These are phyloP conservation scores for Populus pruinosa DNA, from an alignment of 345 rosid species.

Conservation along the genomic window DNA sequence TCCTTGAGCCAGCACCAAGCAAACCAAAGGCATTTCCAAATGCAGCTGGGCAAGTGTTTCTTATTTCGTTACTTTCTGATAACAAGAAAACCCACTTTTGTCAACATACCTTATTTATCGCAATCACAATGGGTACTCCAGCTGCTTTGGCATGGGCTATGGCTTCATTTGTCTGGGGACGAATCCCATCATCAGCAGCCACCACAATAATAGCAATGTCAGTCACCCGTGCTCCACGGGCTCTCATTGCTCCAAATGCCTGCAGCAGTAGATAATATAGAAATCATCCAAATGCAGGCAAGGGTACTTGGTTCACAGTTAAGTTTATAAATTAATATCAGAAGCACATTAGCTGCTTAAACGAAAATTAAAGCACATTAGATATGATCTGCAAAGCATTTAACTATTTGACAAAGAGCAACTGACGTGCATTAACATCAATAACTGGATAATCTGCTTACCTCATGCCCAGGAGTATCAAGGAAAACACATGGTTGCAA, in stretches of 20 bases:
- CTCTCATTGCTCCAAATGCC: slow-evolving; percentile 99
- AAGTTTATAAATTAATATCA: neutral
- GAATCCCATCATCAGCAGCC: slow-evolving; percentile 98
- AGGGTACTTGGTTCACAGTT: slow-evolving; percentile 12
- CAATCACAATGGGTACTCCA: slow-evolving; percentile 86
- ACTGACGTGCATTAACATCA: neutral
- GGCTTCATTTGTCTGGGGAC: slow-evolving; percentile 98
- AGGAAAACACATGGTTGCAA: slow-evolving; percentile 83
- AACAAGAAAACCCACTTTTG: slow-evolving; percentile 8
- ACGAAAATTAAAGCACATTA: slow-evolving; percentile 2
- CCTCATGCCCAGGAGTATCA: slow-evolving; percentile 99
- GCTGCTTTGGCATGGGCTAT: slow-evolving; percentile 98
- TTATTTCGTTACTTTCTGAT: slow-evolving; percentile 4
- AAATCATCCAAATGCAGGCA: slow-evolving; percentile 26
- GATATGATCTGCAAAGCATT: slow-evolving; percentile 10
- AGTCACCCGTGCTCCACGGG: slow-evolving; percentile 97
- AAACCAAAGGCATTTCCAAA: slow-evolving; percentile 16
- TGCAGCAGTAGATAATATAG: slow-evolving; percentile 37
- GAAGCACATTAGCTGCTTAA: neutral
- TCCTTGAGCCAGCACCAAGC: slow-evolving; percentile 7
- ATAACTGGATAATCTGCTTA: slow-evolving; percentile 20
- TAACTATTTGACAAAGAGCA: slow-evolving; percentile 5
- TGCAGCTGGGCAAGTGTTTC: slow-evolving; percentile 10
- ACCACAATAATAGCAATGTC: slow-evolving; percentile 94
- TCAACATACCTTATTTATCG: slow-evolving; percentile 74